Conservation (phyloP, 768 basidiomycete species). For the Leccinum disarticulatum region DNA sequence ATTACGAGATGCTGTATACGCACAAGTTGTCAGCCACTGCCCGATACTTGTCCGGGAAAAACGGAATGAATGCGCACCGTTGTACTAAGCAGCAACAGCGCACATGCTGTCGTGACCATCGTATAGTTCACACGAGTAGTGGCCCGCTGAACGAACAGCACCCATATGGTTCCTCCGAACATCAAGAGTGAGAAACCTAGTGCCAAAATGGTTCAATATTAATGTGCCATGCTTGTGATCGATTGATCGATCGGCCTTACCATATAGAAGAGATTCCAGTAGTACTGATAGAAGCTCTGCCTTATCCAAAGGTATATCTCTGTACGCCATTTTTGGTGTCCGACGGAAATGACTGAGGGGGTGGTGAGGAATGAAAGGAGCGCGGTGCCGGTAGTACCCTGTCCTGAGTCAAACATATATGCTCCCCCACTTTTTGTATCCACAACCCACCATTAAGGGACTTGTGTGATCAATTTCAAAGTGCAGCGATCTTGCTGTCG, state of each 20-base stretch:
- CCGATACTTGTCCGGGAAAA: no score
- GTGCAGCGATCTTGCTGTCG: no score
- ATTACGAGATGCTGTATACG: neutral
- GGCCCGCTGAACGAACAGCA: neutral
- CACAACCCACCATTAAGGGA: neutral
- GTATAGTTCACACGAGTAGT: neutral
- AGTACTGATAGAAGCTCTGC: neutral
- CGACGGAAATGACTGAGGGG: no score
- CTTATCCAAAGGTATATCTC: neutral
- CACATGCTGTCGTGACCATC: neutral
- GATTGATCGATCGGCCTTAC: neutral
- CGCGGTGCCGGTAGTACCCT: neutral
- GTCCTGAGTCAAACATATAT: neutral
- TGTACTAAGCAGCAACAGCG: neutral
- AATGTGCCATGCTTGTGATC: neutral
- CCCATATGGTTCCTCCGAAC: neutral
- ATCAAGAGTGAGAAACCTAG: constrained; percentile 1
- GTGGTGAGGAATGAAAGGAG: neutral
- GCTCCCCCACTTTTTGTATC: neutral
- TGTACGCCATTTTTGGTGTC: neutral
- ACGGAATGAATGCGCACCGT: neutral
- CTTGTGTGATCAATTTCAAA: no score
- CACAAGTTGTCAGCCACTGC: neutral
- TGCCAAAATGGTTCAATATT: neutral
- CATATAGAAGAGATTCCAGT: neutral